These are phyloP conservation scores for Schizopora paradoxa DNA, from an alignment of 1,284 basidiomycete genomes.

Conservation along the genomic window DNA sequence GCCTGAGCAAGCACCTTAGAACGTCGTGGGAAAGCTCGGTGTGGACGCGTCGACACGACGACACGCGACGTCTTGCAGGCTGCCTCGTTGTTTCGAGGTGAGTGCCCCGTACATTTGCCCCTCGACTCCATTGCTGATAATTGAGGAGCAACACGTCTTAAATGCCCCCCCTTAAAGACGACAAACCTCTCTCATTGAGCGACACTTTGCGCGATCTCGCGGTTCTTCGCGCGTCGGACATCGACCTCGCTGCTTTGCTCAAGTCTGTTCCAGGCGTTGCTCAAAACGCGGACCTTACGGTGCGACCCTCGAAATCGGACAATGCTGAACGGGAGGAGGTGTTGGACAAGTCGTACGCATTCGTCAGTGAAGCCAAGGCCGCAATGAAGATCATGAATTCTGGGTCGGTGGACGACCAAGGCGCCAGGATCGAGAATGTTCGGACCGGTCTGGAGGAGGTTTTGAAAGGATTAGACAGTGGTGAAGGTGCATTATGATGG, in stretches of 20 bases:
- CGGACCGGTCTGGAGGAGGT: constrained; percentile 49
- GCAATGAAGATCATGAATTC: constrained; percentile 50
- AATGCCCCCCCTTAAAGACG: constrained; percentile 5
- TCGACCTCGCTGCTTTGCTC: constrained; percentile 45
- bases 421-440: constrained; percentile 45
- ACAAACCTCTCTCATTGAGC: constrained; percentile 41
- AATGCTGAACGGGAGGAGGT: constrained; percentile 8
- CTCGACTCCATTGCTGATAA: too few species aligned
- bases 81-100: too few species aligned
- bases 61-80: too few species aligned
- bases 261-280: constrained; percentile 18
- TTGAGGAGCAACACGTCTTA: too few species aligned
- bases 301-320: constrained; percentile 26
- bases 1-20: too few species aligned
- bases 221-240: constrained; percentile 53
- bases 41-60: too few species aligned
- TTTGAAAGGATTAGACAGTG: constrained; percentile 34
- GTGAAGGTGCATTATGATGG: not conserved
- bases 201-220: constrained; percentile 69
- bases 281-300: constrained; percentile 21
- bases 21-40: too few species aligned
- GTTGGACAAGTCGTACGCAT: constrained; percentile 24
- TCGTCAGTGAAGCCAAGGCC: constrained; percentile 45
- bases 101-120: too few species aligned
- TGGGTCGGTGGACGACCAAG: constrained; percentile 46